Evolutionary conservation across 208 protist species (phyloP), one percentile per base, ranked within the genome.

Genomic region (Leptomonas seymouri): DNA sequence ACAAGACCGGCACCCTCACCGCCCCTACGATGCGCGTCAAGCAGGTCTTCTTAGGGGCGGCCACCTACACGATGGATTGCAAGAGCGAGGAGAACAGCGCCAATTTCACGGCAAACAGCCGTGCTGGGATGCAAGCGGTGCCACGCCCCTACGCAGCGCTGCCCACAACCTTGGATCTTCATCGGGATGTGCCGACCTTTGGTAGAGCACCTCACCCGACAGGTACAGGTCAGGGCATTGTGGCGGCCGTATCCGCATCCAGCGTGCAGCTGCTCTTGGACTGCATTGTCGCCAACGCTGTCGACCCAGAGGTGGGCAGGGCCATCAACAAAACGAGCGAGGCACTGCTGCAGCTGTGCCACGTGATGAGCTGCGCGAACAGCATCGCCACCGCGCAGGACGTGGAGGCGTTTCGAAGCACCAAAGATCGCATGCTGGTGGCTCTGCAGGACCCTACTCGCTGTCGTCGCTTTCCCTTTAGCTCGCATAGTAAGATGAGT

Each of bases 1-100:
- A 99, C 78, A 97, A 97, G 67, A 95, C 93, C 14, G 97, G 98
- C 9, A 99, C 98, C 12, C 67, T 99, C 15, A 99, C 98, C 18
- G 56, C 70, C 23, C 96, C 97, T 41, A 72, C 86, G 42, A 98
- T 99, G 97, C 95, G 74, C 44, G 91, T 98, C 4, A 75, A 78
- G 16, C 50, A 80, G 20, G 63, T 89, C 8, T 91, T 84, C 25
- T 60, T 92, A 45, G 77, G 74, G 45, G 85, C 77, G 8, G 53
- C 63, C 1, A 74, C 61, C 3, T 79, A 80, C 60, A 56, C 50
- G 1, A 53, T 45, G 28, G 71, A 73, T 16, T 41, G 14, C 41
- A 27, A 5, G 0, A 34, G 30, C 56, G 53, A 58, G 31, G n/a
- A 48, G 20, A 34, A 34, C 59, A 31, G 42, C 55, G 55, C 44